These are phyloP conservation scores for Mortierella alpina DNA, from an alignment of 192 early-diverging fungal genomes.

Conservation along the genomic window DNA sequence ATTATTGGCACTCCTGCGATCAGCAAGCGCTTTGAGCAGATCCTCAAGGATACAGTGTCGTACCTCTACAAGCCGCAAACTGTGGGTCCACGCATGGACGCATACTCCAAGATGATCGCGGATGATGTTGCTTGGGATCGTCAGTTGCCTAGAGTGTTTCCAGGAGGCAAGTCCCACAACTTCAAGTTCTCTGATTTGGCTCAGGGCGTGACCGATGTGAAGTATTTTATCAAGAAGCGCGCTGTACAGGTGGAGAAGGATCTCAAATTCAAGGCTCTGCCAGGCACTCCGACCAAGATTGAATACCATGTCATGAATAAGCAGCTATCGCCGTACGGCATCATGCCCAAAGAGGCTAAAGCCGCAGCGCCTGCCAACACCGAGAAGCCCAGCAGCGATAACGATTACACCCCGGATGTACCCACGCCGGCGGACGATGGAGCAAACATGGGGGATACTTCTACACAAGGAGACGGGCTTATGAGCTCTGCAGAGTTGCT, in stretches of 20 bases:
- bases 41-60: constrained; percentile 54
- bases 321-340: constrained; percentile 11
- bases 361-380: not conserved
- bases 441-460: not conserved
- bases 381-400: not conserved
- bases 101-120: constrained; percentile 50
- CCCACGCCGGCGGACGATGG: not conserved
- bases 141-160: constrained; percentile 11
- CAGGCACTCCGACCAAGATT: constrained; percentile 18
- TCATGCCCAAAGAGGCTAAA: not conserved
- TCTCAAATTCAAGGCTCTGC: constrained; percentile 17
- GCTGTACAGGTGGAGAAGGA: constrained; percentile 11
- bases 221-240: constrained; percentile 20
- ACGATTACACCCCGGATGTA: not conserved
- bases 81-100: constrained; percentile 45
- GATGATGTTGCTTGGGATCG: constrained; percentile 59
- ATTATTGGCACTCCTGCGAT: constrained; percentile 52
- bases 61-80: constrained; percentile 57
- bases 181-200: constrained; percentile 28
- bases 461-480: not conserved
- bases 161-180: constrained; percentile 21
- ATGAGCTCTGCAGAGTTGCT: constrained; percentile 16
- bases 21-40: constrained; percentile 49
- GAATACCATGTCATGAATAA: constrained; percentile 14
- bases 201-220: constrained; percentile 7